phyloP scores from a whole-genome alignment of 208 protist species.

The Balamuthia mandrillaris region DNA sequence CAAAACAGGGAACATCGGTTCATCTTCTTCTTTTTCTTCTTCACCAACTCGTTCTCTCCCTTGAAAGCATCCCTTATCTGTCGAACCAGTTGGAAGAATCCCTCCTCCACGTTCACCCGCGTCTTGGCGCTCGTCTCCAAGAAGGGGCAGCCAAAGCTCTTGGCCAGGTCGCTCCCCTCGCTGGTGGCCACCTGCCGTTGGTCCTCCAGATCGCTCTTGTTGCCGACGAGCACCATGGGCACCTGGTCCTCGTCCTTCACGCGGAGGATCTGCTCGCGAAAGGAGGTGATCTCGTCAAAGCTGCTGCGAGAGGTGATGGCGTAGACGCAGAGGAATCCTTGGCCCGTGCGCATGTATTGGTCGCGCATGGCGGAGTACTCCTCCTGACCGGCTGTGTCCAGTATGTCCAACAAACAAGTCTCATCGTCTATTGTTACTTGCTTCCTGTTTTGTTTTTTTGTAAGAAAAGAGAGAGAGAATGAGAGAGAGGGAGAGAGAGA shows the following conservation, averaged over 20 bases:
- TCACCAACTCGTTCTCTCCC: too few relatives aligned
- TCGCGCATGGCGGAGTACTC: slow-evolving; percentile 75
- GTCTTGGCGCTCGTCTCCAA: slow-evolving; percentile 69
- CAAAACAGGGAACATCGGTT: too few relatives aligned
- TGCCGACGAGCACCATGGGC: slow-evolving; percentile 60
- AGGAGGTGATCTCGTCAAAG: slow-evolving; percentile 71
- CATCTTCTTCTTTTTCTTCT: too few relatives aligned
- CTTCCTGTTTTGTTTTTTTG: slow-evolving; percentile 61
- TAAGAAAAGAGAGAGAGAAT: too few relatives aligned
- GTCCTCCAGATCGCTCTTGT: slow-evolving; percentile 71
- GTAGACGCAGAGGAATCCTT: slow-evolving; percentile 72
- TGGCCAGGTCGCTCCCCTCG: slow-evolving; percentile 53
- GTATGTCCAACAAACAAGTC: slow-evolving; percentile 68
- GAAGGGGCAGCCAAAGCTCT: slow-evolving; percentile 35
- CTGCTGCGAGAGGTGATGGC: slow-evolving; percentile 64
- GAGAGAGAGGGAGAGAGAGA: not conserved
- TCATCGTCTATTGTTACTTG: slow-evolving; percentile 64
- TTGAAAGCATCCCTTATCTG: slow-evolving; percentile 42
- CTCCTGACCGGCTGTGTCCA: slow-evolving; percentile 75
- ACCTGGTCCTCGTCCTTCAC: slow-evolving; percentile 69
- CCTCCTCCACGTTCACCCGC: slow-evolving; percentile 59
- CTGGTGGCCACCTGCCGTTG: slow-evolving; percentile 51
- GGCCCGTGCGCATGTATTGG: slow-evolving; percentile 54
- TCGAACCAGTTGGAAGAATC: slow-evolving; percentile 56
- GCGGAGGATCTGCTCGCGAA: slow-evolving; percentile 72